Evolutionary conservation across 1,284 basidiomycete genomes (phyloP), one percentile per base, ranked within the genome.

Genomic region (Porogramme epimiltina): DNA sequence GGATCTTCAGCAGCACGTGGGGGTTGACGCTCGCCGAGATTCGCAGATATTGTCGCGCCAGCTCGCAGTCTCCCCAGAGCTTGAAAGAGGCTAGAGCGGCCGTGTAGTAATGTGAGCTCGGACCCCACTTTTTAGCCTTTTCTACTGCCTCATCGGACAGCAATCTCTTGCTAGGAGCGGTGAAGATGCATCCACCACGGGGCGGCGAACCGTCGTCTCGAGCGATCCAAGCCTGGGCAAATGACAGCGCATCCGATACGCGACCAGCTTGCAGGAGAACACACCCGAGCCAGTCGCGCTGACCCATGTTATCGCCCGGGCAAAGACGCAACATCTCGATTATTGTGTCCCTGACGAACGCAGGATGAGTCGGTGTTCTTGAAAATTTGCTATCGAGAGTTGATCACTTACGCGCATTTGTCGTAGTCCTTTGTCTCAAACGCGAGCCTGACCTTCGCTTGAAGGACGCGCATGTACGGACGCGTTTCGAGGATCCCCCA

Each of bases 401-500:
- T 13, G 13, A 31, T 31, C 28, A 66, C 73, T 39, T 52, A 77
- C 75, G 69, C 69, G 23, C 71, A 66, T 49, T 73, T 66, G 5
- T 62, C 52, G 47, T 66, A 74, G 33, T 65, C 59, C 25, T 61
- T 60, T 4, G 60, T 62, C 42, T 73, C 67, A 49, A 71, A 69
- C 38, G 70, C 69, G 2, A 71, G 41, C 1, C 70, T 62, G 3
- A 72, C 70, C 19, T 72, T 63, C 3, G 70, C 71, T 45, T 72
- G 70, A 1, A 75, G 60, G 4, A 75, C 65, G 11, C 75, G 72
- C 71, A 77, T 76, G 55, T 76, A 77, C 0, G 75, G 75, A 2
- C 75, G 65, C 2, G 76, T 75, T 52, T 71, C 69, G 2, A 73
- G 18, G 10, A 76, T 56, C 4, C 56, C 54, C 70, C 73, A 75